Evolutionary conservation across 768 basidiomycete species (phyloP), one percentile per base, ranked within the genome.

Genomic region (Lactarius sanguifluus): DNA sequence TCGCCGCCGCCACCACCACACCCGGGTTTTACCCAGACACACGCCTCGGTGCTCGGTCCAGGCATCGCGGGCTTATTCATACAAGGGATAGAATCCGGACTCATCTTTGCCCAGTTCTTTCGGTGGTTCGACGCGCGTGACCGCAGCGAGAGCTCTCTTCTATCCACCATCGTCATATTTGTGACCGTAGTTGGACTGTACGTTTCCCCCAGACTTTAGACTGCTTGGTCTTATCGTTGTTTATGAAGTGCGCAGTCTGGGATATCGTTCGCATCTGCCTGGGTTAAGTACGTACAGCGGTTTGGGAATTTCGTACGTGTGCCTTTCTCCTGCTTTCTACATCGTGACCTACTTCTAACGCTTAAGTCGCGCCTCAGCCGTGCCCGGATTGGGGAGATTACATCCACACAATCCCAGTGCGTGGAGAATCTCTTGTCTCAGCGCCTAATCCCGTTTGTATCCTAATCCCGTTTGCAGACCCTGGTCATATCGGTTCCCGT

Each of bases 101-200:
- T 66, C 38, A 56, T 66, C 5, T 13, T 66, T 1, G n/a, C 56
- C 3, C 61, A 66, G 9, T 38, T 66, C 56, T 62, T 16, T 50
- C 61, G 47, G 20, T 66, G 65, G 65, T 57, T 57, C 32, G 52
- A 30, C 25, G 25, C 59, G 2, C 8, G 45, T 16, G 45, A 62
- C 28, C 56, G 61, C 45, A 28, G 32, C 2, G 61, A 62, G 2
- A 25, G 40, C 15, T 1, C 2, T 12, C n/a, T 20, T 28, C 15
- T 62, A 20, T 40, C 47, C 16, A 12, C 3, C 15, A 5, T 63
- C 13, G 32, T 67, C 6, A 5, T 63, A 59, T 63, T 59, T n/a
- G 57, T 63, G 41, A 63, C 66, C 2, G 1, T 8, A 5, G 57
- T 67, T 2, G 66, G 66, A 34, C n/a, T 67, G 66, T 67, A 41